phyloP scores from a whole-genome alignment of 169 alveolate genomes.

The Eimeria acervulina region DNA sequence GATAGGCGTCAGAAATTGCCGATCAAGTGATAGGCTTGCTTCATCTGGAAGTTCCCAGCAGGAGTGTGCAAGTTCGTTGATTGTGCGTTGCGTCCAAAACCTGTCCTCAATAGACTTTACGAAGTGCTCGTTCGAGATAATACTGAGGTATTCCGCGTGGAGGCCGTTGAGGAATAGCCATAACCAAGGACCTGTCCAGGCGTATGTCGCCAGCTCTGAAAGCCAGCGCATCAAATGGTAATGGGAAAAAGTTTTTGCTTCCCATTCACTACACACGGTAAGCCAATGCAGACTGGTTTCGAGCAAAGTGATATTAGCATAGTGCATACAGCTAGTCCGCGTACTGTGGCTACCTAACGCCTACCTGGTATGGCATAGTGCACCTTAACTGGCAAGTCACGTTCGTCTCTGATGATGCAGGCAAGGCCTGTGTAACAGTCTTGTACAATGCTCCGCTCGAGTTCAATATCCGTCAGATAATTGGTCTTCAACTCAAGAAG shows the following conservation, averaged over 20 bases:
- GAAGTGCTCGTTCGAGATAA: slow-evolving; percentile 25
- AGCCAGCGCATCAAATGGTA: background rate
- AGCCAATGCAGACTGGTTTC: background rate
- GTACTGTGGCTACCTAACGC: background rate
- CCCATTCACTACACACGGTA: background rate
- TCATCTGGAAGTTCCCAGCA: slow-evolving; percentile 64
- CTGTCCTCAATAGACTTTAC: slow-evolving; percentile 28
- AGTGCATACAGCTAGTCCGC: background rate
- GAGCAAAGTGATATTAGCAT: background rate
- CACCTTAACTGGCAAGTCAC: slow-evolving; percentile 50
- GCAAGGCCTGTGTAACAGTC: slow-evolving; percentile 75
- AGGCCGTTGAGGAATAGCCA: slow-evolving; percentile 70
- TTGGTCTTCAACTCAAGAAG: slow-evolving; percentile 21
- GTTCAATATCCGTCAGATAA: slow-evolving; percentile 36
- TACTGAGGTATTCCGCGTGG: slow-evolving; percentile 74
- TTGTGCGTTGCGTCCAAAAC: slow-evolving; percentile 70
- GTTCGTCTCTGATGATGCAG: slow-evolving; percentile 63
- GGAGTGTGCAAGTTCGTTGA: slow-evolving; percentile 53
- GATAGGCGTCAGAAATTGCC: slow-evolving; percentile 21
- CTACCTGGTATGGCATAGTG: slow-evolving; percentile 72
- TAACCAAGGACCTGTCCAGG: slow-evolving; percentile 66
- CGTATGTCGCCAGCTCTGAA: slow-evolving; percentile 51
- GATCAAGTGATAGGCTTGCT: slow-evolving; percentile 33
- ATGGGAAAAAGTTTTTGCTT: background rate
- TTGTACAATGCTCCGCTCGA: slow-evolving; percentile 59